Base-by-base conservation (phyloP, 2,329 filamentous ascomycete genomes). In the Diplodia sapinea region DNA sequence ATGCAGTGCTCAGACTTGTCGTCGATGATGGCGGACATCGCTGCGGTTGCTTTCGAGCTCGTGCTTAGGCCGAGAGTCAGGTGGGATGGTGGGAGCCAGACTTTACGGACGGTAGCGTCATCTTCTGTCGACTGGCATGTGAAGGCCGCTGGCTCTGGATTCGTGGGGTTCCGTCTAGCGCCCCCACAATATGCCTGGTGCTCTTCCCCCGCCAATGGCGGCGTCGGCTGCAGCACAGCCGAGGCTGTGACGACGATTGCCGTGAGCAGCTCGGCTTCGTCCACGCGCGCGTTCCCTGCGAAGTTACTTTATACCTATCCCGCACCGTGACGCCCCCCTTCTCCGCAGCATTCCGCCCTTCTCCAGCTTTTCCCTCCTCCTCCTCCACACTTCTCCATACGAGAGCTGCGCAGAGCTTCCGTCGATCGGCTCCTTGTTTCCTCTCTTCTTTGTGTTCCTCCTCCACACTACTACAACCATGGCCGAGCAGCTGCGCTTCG, bases 1-100 rank as follows among this genome's bases (percentile, higher is more conserved):
- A 94, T 87, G 80, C 90, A 93, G 76, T 92, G 84, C 68, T 88
- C 85, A 54, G 89, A 90, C 79, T 93, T 94, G 83, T 94, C 91
- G 81, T 94, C 91, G 73, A 89, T 74, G 70, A 65, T 87, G 57
- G 82, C 72, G 82, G 65, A 15, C 61, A 69, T 66, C 50, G 43
- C 57, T 63, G 47, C 55, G 59, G 47, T 36, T 33, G 15, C 17
- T 47, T 47, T 47, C 43, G 43, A 20, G 43, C 43, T 47, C n/a
- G 47, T 33, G 51, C 64, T n/a, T 56, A 8, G 31, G 20, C 20
- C 15, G 23, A 13, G 29, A 43, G 64, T 66, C 43, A 51, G 54
- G 31, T 38, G 38, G 64, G 13, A 12, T 40, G 15, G 20, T 12
- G 50, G 17, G 20, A 23, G 59, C 26, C 13, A 43, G 62, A 36